A percentile compares a stretch with the other conserved stretches of the same genome.
phyloP scores from a whole-genome alignment of 2,329 filamentous ascomycete species.

The Trichoderma lentiforme region DNA sequence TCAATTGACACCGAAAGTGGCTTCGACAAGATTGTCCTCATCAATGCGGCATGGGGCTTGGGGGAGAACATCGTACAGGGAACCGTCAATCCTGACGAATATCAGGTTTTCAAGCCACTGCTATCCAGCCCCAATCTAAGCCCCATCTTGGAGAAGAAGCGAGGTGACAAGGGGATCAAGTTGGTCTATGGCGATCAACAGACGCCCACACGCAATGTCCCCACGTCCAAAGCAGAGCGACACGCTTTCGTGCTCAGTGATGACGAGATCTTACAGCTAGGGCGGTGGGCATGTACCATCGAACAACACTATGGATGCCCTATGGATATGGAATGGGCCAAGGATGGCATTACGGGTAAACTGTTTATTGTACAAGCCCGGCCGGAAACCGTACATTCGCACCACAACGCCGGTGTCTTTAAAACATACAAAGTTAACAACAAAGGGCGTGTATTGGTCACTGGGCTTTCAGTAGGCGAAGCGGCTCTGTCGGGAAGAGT shows the following conservation, averaged over 20 bases:
- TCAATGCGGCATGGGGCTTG: conserved; percentile 36
- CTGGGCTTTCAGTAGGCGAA: conserved; percentile 33
- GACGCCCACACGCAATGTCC: conserved; percentile 33
- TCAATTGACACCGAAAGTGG: conserved; percentile 39
- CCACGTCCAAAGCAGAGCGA: conserved; percentile 36
- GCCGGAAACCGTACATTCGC: conserved; percentile 38
- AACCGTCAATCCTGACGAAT: conserved; percentile 38
- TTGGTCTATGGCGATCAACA: conserved; percentile 33
- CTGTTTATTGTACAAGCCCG: conserved; percentile 38
- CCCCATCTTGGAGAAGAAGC: conserved; percentile 35
- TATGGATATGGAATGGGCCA: conserved; percentile 41
- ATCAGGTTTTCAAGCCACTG: conserved; percentile 38
- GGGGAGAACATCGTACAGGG: conserved; percentile 39
- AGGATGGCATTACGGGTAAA: conserved; percentile 29
- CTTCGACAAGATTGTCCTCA: conserved; percentile 38
- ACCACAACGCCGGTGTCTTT: conserved; percentile 28
- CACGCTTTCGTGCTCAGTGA: conserved; percentile 33
- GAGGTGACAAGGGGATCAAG: conserved; percentile 34
- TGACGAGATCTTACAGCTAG: conserved; percentile 34
- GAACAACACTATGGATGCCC: conserved; percentile 35
- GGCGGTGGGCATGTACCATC: conserved; percentile 35
- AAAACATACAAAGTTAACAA: conserved; percentile 33
- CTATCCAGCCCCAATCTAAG: conserved; percentile 25
- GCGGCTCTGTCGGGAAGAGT: conserved; percentile 33
- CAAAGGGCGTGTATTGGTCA: conserved; percentile 29